Evolutionary conservation across 1,284 basidiomycete species (phyloP).

Genomic region (Sporisorium exsertum): DNA sequence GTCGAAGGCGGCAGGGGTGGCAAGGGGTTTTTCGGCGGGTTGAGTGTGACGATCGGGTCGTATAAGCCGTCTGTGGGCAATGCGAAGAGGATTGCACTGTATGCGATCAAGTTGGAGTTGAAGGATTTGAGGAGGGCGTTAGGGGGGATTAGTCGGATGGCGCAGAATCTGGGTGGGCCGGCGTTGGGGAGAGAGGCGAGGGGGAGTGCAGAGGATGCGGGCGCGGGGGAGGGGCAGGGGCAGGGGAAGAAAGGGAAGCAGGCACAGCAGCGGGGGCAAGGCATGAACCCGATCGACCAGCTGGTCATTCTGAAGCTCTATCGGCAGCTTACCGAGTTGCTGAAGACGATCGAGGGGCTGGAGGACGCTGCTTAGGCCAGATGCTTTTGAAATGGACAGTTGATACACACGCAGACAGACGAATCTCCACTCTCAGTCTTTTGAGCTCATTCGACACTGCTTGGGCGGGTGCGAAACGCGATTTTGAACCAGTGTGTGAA

Average conservation of each 20-base stretch:
- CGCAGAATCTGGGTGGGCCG: constrained; percentile 26
- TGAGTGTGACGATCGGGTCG: constrained; percentile 64
- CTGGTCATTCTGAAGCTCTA: constrained; percentile 65
- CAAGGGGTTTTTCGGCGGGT: constrained; percentile 31
- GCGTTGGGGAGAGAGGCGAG: background rate
- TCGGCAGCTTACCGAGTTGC: constrained; percentile 58
- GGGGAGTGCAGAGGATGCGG: background rate
- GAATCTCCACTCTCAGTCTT: background rate
- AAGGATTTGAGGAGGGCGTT: constrained; percentile 62
- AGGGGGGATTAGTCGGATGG: constrained; percentile 56
- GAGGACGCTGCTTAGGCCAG: constrained; percentile 36
- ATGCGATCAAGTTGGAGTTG: constrained; percentile 67
- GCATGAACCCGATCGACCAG: constrained; percentile 65
- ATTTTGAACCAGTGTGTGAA: background rate
- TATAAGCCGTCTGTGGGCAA: constrained; percentile 58
- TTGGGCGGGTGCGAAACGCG: too few species aligned
- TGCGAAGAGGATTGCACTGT: constrained; percentile 65
- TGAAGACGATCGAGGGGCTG: constrained; percentile 62
- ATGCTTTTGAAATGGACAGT: background rate
- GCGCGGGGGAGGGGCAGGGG: background rate
- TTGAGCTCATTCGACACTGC: too few species aligned
- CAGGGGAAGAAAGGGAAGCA: background rate
- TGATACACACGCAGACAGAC: background rate
- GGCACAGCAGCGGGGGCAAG: constrained; percentile 1
- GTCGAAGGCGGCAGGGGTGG: too few species aligned